Evolutionary conservation across 2,329 filamentous ascomycete genomes (phyloP).

Genomic region (Paramyrothecium roridum): DNA sequence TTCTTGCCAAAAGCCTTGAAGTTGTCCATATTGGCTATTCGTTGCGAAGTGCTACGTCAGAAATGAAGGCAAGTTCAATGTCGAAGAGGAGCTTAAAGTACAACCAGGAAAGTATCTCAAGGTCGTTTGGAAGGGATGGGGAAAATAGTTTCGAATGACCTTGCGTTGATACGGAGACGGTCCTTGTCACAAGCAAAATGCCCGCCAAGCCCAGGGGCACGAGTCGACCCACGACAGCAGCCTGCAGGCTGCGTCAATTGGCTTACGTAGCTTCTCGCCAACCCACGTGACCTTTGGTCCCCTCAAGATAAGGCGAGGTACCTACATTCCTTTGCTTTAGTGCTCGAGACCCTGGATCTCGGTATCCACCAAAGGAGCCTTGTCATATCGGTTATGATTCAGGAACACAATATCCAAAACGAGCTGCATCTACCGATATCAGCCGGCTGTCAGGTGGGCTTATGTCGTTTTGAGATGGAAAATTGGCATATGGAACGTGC

Average conservation of each 20-base stretch:
- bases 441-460: no score
- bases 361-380: no score
- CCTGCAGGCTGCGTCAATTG: background rate
- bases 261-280: background rate
- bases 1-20: conserved; percentile 58
- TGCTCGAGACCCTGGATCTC: no score
- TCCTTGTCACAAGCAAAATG: conserved; percentile 27
- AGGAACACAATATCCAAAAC: no score
- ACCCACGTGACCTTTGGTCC: background rate
- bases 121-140: conserved; percentile 4
- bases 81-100: background rate
- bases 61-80: background rate
- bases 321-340: no score
- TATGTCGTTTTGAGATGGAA: no score
- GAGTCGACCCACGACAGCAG: background rate
- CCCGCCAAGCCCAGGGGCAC: conserved; percentile 2
- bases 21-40: conserved; percentile 42
- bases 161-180: conserved; percentile 5
- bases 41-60: background rate
- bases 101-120: conserved; percentile 3
- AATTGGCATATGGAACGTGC: no score
- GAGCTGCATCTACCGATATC: no score
- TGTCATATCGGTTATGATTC: no score
- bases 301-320: no score
- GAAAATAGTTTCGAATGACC: conserved; percentile 6